Conservation (phyloP, 2,329 filamentous ascomycete genomes). For the Fusarium secorum region DNA sequence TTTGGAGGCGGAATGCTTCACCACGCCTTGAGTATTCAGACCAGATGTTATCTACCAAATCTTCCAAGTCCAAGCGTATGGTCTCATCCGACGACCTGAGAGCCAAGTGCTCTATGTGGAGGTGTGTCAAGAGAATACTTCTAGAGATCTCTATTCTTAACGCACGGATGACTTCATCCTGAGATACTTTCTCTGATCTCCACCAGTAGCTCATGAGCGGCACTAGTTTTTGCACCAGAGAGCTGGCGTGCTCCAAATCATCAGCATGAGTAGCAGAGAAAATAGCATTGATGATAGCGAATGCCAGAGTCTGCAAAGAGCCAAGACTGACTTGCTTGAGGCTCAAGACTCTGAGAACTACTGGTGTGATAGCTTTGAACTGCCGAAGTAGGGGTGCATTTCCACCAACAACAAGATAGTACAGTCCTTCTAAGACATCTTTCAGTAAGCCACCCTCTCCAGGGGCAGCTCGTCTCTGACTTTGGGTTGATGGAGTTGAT, state of each 20-base stretch:
- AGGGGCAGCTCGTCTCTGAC: conserved; percentile 41
- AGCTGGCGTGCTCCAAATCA: conserved; percentile 68
- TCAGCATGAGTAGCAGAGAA: conserved; percentile 73
- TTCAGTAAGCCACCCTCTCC: conserved; percentile 47
- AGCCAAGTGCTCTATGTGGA: conserved; percentile 68
- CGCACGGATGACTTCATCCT: conserved; percentile 66
- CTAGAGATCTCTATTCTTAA: conserved; percentile 82
- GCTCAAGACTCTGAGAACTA: conserved; percentile 68
- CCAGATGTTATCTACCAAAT: conserved; percentile 76
- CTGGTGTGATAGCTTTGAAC: conserved; percentile 62
- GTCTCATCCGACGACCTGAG: conserved; percentile 51
- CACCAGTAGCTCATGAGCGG: conserved; percentile 80
- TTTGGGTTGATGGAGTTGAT: conserved; percentile 44
- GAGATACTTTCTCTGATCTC: conserved; percentile 71
- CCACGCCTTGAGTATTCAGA: conserved; percentile 78
- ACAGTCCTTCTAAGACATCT: conserved; percentile 67
- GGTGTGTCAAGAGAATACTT: conserved; percentile 70
- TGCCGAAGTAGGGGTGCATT: conserved; percentile 71
- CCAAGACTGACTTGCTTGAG: conserved; percentile 65
- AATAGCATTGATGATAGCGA: conserved; percentile 77
- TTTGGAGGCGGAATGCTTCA: conserved; percentile 74
- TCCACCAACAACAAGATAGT: conserved; percentile 67
- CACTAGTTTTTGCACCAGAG: conserved; percentile 67
- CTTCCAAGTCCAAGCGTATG: conserved; percentile 62
- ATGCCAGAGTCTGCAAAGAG: conserved; percentile 74